Evolutionary conservation across 805 yeast species (phyloP), one percentile per base, ranked within the genome.

Genomic region (Cyberlindnera xylosilytica): DNA sequence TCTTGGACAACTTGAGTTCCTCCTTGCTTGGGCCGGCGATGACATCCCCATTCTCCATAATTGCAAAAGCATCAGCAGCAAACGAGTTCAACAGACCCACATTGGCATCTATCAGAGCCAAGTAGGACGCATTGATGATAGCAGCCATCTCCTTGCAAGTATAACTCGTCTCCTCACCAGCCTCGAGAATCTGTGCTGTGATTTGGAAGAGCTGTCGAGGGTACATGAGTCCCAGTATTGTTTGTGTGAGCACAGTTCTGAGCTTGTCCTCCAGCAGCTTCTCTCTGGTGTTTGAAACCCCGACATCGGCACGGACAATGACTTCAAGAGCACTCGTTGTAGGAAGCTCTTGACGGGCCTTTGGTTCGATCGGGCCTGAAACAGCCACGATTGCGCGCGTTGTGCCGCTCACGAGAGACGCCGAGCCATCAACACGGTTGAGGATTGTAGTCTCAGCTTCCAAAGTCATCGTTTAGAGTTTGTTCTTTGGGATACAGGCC

Each of bases 351-450:
- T 89, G 96, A 52, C 91, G 76, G 12, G 78, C 64, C 59, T 82
- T 83, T 10, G 87, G 81, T 56, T 91, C 97, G 23, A 91, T 74
- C 0, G 99, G 99, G 0, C 99, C 99, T 1, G 90, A 76, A 1
- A 91, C 90, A 0, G 96, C 80, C 33, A 83, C 78, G 2, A 90
- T 64, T 3, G 85, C 80, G 43, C 75, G 75, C 1, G 84, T 77
- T 15, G 61, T 61, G 2, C 74, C 78, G n/a, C 65, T 59, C 13
- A 64, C 58, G 43, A 81, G 68, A 19, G 74, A 74, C 1, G 91
- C 81, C 1, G 95, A 86, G 1, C 97, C 97, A 60, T 88, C 96
- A 2, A 83, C 91, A 48, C 79, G 74, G 41, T 67, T 64, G 36
- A 87, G 63, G 1, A 54, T 19, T 4, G 50, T 34, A 1, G 59